These are phyloP conservation scores for Colletotrichum graminicola DNA, from an alignment of 2,329 filamentous ascomycete genomes.

Conservation along the genomic window DNA sequence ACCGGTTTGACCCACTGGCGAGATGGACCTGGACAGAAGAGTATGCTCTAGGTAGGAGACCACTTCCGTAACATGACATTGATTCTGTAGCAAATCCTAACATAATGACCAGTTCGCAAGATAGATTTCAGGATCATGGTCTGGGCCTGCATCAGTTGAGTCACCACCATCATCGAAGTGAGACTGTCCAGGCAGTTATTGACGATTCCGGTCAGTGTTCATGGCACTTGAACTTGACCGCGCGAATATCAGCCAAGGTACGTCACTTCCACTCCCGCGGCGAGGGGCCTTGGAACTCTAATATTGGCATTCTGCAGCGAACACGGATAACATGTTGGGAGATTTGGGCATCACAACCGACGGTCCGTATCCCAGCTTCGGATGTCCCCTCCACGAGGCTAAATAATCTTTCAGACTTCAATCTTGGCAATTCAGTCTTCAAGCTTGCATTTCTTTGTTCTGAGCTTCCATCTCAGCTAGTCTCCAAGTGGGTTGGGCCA, in stretches of 20 bases:
- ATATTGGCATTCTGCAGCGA: background rate
- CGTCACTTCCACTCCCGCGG: conserved; percentile 34
- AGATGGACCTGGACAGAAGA: conserved; percentile 59
- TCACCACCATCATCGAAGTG: background rate
- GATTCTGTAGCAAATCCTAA: background rate
- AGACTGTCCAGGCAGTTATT: too few species aligned
- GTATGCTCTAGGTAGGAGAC: conserved; percentile 43
- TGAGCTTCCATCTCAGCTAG: conserved; percentile 70
- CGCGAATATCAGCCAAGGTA: conserved; percentile 57
- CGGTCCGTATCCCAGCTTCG: conserved; percentile 47
- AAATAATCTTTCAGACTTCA: conserved; percentile 52
- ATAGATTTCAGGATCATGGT: conserved; percentile 59
- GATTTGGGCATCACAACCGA: conserved; percentile 57
- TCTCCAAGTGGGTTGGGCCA: conserved; percentile 63
- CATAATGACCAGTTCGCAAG: conserved; percentile 49
- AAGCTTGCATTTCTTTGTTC: conserved; percentile 64
- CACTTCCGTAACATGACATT: too few species aligned
- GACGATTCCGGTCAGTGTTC: conserved; percentile 47
- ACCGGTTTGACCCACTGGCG: conserved; percentile 61
- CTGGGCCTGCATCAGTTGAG: conserved; percentile 47
- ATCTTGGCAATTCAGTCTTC: conserved; percentile 63
- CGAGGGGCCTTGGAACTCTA: background rate
- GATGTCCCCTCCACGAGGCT: background rate
- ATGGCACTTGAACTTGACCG: conserved; percentile 62
- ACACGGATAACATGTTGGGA: conserved; percentile 56